Conservation (phyloP, 352 stramenopile species). For the Bremia lactucae region DNA sequence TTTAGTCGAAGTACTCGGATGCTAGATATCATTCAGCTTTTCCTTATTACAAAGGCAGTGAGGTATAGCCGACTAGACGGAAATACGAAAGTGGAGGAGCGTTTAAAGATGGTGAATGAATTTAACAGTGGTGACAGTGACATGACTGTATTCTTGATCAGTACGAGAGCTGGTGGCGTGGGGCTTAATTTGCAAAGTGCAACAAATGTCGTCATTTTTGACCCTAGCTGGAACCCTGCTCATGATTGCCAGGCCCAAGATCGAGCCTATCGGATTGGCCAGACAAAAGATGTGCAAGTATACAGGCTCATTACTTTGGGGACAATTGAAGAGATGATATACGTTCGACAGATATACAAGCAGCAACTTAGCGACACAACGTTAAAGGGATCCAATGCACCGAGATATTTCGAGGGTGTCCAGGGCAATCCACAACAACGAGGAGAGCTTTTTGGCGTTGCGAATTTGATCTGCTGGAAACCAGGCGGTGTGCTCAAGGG, state of each 20-base stretch:
- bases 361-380: constrained; percentile 77
- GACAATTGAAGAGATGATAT: constrained; percentile 86
- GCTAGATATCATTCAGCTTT: constrained; percentile 73
- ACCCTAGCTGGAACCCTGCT: constrained; percentile 82
- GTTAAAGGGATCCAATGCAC: constrained; percentile 53
- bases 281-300: constrained; percentile 79
- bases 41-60: constrained; percentile 54
- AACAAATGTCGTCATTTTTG: constrained; percentile 81
- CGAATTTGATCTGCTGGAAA: constrained; percentile 71
- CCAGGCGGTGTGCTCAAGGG: constrained; percentile 57
- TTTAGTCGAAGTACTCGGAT: constrained; percentile 76
- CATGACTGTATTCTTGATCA: constrained; percentile 67
- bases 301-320: constrained; percentile 76
- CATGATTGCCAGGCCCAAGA: constrained; percentile 80
- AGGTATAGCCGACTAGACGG: constrained; percentile 57
- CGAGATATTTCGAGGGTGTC: constrained; percentile 73
- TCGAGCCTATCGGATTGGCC: constrained; percentile 76
- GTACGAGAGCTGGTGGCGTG: constrained; percentile 60
- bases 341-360: constrained; percentile 82
- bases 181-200: constrained; percentile 71
- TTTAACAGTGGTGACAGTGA: constrained; percentile 56
- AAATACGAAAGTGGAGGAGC: constrained; percentile 64
- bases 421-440: constrained; percentile 63
- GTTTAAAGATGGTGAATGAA: constrained; percentile 56
- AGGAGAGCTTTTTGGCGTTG: constrained; percentile 68